phyloP scores from a whole-genome alignment of 106 monocot genomes.

The Dendrobium nobile region DNA sequence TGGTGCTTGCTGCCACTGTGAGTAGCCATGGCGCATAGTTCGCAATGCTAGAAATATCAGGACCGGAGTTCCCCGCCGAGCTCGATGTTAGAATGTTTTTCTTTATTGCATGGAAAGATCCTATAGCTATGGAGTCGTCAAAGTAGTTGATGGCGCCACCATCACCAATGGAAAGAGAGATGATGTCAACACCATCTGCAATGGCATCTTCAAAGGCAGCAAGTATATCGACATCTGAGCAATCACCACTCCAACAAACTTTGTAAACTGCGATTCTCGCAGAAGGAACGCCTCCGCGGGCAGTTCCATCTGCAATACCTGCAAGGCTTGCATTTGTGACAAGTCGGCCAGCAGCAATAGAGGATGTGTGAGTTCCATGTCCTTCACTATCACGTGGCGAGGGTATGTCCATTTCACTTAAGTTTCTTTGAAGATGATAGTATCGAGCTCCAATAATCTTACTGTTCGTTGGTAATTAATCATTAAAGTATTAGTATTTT shows the following conservation, averaged over 20 bases:
- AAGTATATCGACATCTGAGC: constrained; percentile 31
- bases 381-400: constrained; percentile 39
- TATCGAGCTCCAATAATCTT: no score
- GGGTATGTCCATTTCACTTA: no score
- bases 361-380: constrained; percentile 58
- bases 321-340: constrained; percentile 24
- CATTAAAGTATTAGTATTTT: no score
- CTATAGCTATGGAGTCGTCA: constrained; percentile 38
- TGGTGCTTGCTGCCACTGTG: constrained; percentile 30
- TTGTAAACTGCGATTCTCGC: constrained; percentile 47
- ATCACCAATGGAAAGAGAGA: constrained; percentile 41
- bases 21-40: constrained; percentile 41
- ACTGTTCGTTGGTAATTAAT: not conserved
- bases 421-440: no score
- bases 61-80: constrained; percentile 35
- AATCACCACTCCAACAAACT: constrained; percentile 38
- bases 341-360: constrained; percentile 41
- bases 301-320: constrained; percentile 32
- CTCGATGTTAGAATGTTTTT: constrained; percentile 15
- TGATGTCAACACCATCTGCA: constrained; percentile 44
- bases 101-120: constrained; percentile 37
- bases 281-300: constrained; percentile 36
- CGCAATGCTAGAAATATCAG: not conserved
- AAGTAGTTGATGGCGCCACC: constrained; percentile 18
- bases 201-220: constrained; percentile 47